Evolutionary conservation across 208 protist species (phyloP).

Genomic region (Lotmaria passim): DNA sequence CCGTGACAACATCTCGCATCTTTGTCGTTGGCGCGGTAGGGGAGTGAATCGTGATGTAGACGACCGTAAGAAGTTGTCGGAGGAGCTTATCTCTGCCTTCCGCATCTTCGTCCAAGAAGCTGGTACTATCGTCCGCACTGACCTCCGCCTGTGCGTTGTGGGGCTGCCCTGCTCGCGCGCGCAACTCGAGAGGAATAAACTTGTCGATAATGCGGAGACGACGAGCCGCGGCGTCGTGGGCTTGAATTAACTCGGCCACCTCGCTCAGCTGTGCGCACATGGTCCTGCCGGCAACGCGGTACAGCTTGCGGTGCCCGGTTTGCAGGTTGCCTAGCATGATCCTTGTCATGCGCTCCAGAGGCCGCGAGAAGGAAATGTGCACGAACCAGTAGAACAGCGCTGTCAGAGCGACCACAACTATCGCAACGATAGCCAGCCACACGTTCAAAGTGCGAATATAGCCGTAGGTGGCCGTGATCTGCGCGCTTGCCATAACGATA

Average conservation of each 20-base stretch:
- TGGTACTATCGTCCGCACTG: neutral
- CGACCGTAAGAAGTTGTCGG: constrained; percentile 11
- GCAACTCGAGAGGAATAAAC: constrained; percentile 19
- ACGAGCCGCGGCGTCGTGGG: constrained; percentile 12
- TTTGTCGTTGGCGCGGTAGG: neutral
- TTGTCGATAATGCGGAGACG: constrained; percentile 19
- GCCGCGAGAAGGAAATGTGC: neutral
- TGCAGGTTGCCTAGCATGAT: neutral
- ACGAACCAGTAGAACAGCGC: constrained; percentile 11
- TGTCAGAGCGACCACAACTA: constrained; percentile 4
- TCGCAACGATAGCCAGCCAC: neutral
- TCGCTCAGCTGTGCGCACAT: constrained; percentile 6
- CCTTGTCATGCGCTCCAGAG: constrained; percentile 3
- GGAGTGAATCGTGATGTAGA: constrained; percentile 9
- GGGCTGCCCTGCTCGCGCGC: neutral
- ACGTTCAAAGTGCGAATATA: constrained; percentile 11
- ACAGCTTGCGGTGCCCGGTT: neutral
- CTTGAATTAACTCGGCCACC: constrained; percentile 7
- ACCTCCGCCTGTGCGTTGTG: no score
- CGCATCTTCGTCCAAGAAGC: neutral
- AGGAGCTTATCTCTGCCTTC: neutral
- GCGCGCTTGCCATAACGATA: constrained; percentile 8
- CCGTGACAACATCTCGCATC: neutral
- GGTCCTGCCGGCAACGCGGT: neutral
- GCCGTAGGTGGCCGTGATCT: neutral